A percentile compares a stretch with the other conserved stretches of the same genome.
Evolutionary conservation across 495 filamentous ascomycete genomes (phyloP).

Genomic region (Lasiosphaeria hispida): DNA sequence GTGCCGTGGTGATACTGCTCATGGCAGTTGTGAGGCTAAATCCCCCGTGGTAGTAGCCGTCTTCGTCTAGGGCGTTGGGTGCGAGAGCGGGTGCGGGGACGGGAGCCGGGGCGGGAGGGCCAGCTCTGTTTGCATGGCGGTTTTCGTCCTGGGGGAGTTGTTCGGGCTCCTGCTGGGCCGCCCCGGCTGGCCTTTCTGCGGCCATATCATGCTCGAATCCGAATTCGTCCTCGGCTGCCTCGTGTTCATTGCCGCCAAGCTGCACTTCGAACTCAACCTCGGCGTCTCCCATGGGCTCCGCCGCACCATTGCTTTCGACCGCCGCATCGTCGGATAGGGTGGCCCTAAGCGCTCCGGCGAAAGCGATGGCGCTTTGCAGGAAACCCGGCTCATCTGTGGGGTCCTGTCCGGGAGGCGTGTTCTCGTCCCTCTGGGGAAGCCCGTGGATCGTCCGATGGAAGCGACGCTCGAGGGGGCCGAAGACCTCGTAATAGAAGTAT

Average conservation of each 20-base stretch:
- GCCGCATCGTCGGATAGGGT: too few relatives aligned
- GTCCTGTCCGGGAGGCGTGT: not conserved
- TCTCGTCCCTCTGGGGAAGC: slow-evolving; percentile 19
- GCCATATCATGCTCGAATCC: slow-evolving; percentile 1
- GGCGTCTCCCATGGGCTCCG: too few relatives aligned
- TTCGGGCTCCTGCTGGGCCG: too few relatives aligned
- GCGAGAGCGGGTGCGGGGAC: not conserved
- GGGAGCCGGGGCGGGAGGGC: too few relatives aligned
- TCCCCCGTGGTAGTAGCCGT: slow-evolving; percentile 17
- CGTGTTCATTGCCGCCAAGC: slow-evolving; percentile 35
- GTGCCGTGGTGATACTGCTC: slow-evolving; percentile 40
- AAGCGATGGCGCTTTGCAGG: too few relatives aligned
- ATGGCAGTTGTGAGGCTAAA: slow-evolving; percentile 21
- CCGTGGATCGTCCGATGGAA: slow-evolving; percentile 48
- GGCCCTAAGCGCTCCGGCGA: too few relatives aligned
- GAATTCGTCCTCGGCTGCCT: slow-evolving; percentile 31
- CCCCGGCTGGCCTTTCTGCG: not conserved
- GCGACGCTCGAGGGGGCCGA: slow-evolving; percentile 58
- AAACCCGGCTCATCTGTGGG: slow-evolving; percentile 10
- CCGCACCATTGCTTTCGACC: too few relatives aligned
- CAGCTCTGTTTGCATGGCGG: too few relatives aligned
- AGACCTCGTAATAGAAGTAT: slow-evolving; percentile 61
- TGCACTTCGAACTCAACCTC: slow-evolving; percentile 29
- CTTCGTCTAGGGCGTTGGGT: slow-evolving; percentile 3
- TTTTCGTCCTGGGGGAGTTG: too few relatives aligned